Base-by-base conservation (phyloP, 352 stramenopile genomes). In the Phytophthora agathidicida region DNA sequence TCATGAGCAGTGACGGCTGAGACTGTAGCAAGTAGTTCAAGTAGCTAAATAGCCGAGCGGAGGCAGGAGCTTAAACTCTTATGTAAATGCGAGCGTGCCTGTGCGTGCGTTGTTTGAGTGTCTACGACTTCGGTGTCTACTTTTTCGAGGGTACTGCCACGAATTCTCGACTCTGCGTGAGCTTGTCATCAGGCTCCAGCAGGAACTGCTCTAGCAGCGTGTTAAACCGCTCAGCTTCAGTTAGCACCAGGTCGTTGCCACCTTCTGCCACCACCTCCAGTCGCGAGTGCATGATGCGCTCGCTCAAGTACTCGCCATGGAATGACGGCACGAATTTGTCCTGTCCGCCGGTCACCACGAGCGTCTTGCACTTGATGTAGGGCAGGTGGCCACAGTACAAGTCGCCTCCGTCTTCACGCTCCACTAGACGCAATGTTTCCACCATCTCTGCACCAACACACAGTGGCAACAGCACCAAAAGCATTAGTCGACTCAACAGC, bases 261-360 rank as follows among this genome's bases (percentile, higher is more conserved):
- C 78, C 83, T 33, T 70, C 67, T 5, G 71, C 35, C 17, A 92
- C 56, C 31, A 89, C 56, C 39, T 90, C 75, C 16, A 91, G 56
- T 23, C 77, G 69, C 31, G 83, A 93, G 69, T 94, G 83, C 75
- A 93, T 78, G 69, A 94, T 93, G 53, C 86, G 86, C 57, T 94
- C 86, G 70, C 77, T 94, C 57, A 94, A 43, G 52, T 94, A 94
- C 55, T 94, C 83, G 36, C 79, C 70, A 64, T 94, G 85, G 60
- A 83, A 91, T 9, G 64, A 52, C 14, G 81, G 75, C 32, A 94
- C 76, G 13, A 90, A 65, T 16, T 80, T 77, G 55, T 94, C 80
- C 27, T 77, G 73, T 33, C 46, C 80, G 16, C 83, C 81, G 3
- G 75, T 57, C 16, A 94, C 70, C 39, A 93, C 83, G 17, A 94